phyloP scores from a whole-genome alignment of 371 early-diverging fungal species.

The Circinella minor region DNA sequence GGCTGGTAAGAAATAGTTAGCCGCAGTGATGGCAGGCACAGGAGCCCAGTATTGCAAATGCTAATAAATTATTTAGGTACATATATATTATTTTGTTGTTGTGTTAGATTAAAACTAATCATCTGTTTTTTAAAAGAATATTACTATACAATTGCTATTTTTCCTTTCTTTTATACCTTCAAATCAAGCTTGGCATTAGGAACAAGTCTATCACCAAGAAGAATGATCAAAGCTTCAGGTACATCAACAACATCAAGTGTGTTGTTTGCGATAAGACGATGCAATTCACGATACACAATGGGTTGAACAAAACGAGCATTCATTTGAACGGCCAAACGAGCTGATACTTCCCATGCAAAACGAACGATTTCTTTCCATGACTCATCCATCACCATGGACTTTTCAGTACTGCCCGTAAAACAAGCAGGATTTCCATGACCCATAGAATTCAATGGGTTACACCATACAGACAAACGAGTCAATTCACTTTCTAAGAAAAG shows the following conservation, averaged over 20 bases:
- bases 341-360: conserved; percentile 83
- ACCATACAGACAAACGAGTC: conserved; percentile 81
- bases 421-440: conserved; percentile 49
- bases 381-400: conserved; percentile 51
- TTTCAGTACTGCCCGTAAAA: conserved; percentile 47
- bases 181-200: conserved; percentile 47
- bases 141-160: not conserved
- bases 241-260: conserved; percentile 72
- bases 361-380: conserved; percentile 77
- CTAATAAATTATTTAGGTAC: conserved; percentile 22
- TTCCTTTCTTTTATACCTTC: conserved; percentile 23
- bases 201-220: conserved; percentile 62
- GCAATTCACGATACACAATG: conserved; percentile 71
- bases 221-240: conserved; percentile 76
- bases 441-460: conserved; percentile 65
- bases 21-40: conserved; percentile 91
- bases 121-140: too few relatives aligned
- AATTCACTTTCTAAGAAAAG: conserved; percentile 90
- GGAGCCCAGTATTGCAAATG: conserved; percentile 91
- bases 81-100: not conserved
- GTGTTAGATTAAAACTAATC: not conserved
- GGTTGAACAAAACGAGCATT: conserved; percentile 73
- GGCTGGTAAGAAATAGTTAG: conserved; percentile 74
- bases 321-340: conserved; percentile 82
- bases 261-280: conserved; percentile 64